phyloP scores from a whole-genome alignment of 1,139 yeast genomes.

The Suhomyces anneliseae region DNA sequence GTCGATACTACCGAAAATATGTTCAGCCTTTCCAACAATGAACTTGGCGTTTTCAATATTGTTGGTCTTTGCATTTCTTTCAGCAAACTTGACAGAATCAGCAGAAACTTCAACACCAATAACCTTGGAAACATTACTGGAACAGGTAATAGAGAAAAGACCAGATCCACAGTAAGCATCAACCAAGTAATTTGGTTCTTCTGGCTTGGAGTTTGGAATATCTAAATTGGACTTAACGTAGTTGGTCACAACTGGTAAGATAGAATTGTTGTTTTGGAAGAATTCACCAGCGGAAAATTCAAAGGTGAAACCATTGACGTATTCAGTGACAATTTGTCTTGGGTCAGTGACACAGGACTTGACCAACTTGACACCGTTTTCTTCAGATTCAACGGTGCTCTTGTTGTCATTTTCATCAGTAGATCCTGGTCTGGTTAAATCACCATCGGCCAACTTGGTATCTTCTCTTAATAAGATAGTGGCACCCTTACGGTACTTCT shows the following conservation, averaged over 20 bases:
- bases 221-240: conserved; percentile 74
- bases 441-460: conserved; percentile 38
- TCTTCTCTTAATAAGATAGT: conserved; percentile 84
- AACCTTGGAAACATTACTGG: conserved; percentile 74
- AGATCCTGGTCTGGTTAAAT: conserved; percentile 38
- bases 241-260: conserved; percentile 74
- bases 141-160: conserved; percentile 82
- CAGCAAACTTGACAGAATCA: conserved; percentile 87
- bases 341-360: conserved; percentile 67
- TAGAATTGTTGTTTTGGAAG: conserved; percentile 93
- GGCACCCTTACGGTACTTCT: conserved; percentile 75
- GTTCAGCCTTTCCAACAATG: conserved; percentile 90
- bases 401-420: conserved; percentile 37
- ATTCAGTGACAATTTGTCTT: conserved; percentile 79
- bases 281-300: conserved; percentile 93
- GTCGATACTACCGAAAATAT: conserved; percentile 76
- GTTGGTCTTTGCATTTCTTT: conserved; percentile 74
- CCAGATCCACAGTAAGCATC: conserved; percentile 99
- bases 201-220: conserved; percentile 36
- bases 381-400: conserved; percentile 23
- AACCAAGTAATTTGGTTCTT: conserved; percentile 63
- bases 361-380: conserved; percentile 23
- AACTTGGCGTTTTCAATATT: conserved; percentile 75
- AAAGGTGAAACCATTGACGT: conserved; percentile 70
- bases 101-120: conserved; percentile 95